phyloP scores from a whole-genome alignment of 768 basidiomycete genomes.

The Dacryopinax spathularia region DNA sequence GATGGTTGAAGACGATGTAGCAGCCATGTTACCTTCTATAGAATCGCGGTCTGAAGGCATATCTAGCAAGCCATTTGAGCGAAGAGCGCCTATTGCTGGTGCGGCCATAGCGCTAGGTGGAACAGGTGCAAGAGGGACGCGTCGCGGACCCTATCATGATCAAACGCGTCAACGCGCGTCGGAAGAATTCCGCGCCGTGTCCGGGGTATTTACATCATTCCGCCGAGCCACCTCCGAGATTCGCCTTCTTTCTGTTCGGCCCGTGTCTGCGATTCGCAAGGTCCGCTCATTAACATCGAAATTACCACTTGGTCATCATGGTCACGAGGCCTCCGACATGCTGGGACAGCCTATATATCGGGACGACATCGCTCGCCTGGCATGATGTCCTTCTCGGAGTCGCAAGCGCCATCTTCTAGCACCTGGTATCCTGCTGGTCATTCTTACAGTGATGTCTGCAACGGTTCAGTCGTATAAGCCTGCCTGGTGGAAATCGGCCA shows the following conservation, averaged over 20 bases:
- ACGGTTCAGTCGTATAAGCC: background rate
- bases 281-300: too few species aligned
- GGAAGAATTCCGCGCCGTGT: background rate
- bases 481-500: slow-evolving; percentile 30
- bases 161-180: background rate
- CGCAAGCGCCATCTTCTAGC: too few species aligned
- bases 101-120: background rate
- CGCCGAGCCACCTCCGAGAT: background rate
- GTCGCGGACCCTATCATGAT: background rate
- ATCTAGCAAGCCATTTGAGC: slow-evolving; percentile 4
- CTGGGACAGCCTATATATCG: background rate
- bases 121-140: background rate
- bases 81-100: background rate
- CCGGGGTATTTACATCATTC: background rate
- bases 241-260: too few species aligned
- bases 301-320: too few species aligned
- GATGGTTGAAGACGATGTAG: background rate
- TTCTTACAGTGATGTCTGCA: background rate
- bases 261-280: too few species aligned
- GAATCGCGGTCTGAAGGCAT: background rate
- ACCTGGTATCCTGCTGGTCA: background rate
- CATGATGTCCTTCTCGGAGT: too few species aligned
- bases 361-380: too few species aligned
- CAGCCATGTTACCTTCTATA: background rate
- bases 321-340: too few species aligned